Percentiles rank a stretch among this genome's conserved stretches.
These are phyloP conservation scores for Echites panduratus DNA, from an alignment of 257 asterid species.

Conservation along the genomic window DNA sequence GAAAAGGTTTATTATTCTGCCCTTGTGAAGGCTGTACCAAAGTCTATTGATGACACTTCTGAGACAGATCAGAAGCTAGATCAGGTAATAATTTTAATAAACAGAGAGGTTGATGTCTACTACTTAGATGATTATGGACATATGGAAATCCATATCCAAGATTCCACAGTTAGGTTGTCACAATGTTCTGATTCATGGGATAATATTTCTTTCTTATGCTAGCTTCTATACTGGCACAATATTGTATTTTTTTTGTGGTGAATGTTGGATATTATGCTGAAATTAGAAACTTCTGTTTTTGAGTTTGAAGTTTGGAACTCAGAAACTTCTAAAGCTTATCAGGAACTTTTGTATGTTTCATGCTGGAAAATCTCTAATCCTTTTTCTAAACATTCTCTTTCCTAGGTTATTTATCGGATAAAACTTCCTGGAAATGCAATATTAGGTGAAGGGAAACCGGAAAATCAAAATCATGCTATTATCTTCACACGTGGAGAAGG, in stretches of 20 bases:
- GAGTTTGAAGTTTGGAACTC: slow-evolving; percentile 5
- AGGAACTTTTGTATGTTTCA: not conserved
- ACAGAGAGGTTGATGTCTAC: not conserved
- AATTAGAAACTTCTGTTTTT: not conserved
- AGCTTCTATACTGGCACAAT: too few species aligned
- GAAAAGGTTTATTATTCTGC: slow-evolving; percentile 95
- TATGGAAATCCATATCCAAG: not conserved
- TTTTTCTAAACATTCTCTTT: slow-evolving; percentile 4
- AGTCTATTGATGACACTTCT: slow-evolving; percentile 72
- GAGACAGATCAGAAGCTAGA: slow-evolving; percentile 86
- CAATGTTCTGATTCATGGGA: not conserved
- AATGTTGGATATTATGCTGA: slow-evolving; percentile 3
- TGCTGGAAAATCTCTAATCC: not conserved
- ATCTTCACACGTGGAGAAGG: slow-evolving; percentile 98
- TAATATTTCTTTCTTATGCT: not conserved
- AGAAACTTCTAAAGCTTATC: not conserved
- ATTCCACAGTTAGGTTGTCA: not conserved
- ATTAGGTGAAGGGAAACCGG: slow-evolving; percentile 97
- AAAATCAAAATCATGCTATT: slow-evolving; percentile 94
- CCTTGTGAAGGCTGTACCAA: slow-evolving; percentile 88
- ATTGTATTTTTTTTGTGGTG: not conserved
- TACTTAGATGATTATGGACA: not conserved
- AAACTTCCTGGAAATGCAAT: slow-evolving; percentile 89
- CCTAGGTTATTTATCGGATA: slow-evolving; percentile 80
- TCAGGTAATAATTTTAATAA: slow-evolving; percentile 44